Evolutionary conservation across 441 rosid species (phyloP), one percentile per base, ranked within the genome.

Genomic region (Gossypium davidsonii): DNA sequence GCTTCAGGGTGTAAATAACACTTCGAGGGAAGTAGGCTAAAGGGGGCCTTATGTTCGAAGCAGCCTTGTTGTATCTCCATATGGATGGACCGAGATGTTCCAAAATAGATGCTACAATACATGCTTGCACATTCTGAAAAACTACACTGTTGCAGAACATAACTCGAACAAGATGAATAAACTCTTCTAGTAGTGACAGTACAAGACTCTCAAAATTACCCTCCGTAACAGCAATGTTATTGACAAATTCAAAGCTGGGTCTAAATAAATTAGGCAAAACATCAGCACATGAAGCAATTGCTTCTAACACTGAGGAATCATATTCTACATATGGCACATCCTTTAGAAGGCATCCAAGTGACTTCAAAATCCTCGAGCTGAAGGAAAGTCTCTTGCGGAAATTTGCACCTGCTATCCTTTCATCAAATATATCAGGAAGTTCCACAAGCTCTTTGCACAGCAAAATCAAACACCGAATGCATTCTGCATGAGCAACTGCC

Each of bases 1-100:
- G 92, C 81, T 90, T 90, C 77, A 90, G 79, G 64, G 87, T 64
- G 76, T 76, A 89, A 73, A 89, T 67, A 69, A 91, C 94, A 79
- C 83, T 84, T 73, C 84, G 96, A 74, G 99, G 97, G 76, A 89
- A 90, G 85, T 83, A 94, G 62, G 88, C 90, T 64, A 94, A 79
- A 15, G 97, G 97, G 37, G 85, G 90, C 81, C 81, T 86, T 81
- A 81, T 57, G 76, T 76, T 87, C 64, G 82, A 74, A 76, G 85
- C 74, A 72, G 90, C 82, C 73, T 77, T 86, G 79, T 84, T 86
- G 76, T 88, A 87, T 79, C 90, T 91, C 98, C 98, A 94, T 65
- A 84, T 53, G 37, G 96, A 86, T 81, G 91, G 78, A 78, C 89
- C 94, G 79, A 93, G 85, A 84, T 80, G 86, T 72, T 78, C 89